A percentile compares a stretch with the other conserved stretches of the same genome.
These are phyloP conservation scores for Colletotrichum paranaense DNA, from an alignment of 2,329 filamentous ascomycete species.

Conservation along the genomic window DNA sequence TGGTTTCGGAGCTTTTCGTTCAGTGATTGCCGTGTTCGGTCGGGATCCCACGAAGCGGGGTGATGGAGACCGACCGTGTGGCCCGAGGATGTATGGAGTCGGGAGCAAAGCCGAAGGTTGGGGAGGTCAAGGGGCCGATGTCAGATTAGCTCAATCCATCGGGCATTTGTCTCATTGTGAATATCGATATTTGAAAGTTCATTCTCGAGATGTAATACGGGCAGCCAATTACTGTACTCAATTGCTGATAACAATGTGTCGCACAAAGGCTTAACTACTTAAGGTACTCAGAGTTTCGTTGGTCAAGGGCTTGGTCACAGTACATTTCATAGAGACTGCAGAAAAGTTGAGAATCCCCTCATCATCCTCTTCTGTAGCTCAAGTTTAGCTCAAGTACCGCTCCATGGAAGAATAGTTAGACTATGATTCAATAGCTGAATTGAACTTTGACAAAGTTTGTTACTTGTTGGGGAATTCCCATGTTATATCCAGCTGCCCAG, in stretches of 20 bases:
- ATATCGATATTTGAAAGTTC: neutral
- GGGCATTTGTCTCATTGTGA: neutral
- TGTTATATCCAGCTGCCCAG: neutral
- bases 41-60: neutral
- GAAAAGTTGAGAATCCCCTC: no score
- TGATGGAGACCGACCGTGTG: neutral
- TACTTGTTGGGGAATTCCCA: neutral
- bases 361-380: no score
- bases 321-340: accelerated
- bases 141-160: neutral
- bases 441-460: neutral
- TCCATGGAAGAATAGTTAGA: no score
- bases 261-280: no score
- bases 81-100: neutral
- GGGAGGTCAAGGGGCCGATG: accelerated
- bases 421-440: neutral
- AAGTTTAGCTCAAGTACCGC: no score
- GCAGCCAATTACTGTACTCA: no score
- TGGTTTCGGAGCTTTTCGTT: neutral
- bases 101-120: neutral
- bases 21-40: neutral
- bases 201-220: no score
- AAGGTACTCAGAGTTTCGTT: neutral
- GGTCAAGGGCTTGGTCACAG: neutral
- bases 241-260: no score